These are phyloP conservation scores for Podospora fimiseda DNA, from an alignment of 495 filamentous ascomycete species.

Conservation along the genomic window DNA sequence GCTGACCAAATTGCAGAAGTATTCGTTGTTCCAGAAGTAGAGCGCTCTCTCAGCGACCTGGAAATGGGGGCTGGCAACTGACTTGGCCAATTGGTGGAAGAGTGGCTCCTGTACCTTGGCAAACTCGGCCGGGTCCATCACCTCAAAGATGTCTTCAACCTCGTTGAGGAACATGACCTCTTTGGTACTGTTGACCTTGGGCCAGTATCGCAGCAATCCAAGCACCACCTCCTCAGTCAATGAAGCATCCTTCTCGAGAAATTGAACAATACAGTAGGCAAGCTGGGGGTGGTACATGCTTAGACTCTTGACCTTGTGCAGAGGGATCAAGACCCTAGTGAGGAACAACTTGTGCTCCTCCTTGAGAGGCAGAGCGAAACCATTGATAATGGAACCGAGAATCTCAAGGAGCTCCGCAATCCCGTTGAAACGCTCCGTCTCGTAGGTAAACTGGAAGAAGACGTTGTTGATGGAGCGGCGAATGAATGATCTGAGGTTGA, in stretches of 20 bases:
- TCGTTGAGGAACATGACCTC: constrained; percentile 99
- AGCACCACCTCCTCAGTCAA: constrained; percentile 98
- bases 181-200: constrained; percentile 98
- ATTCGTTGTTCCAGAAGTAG: constrained; percentile 99
- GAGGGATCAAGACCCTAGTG: constrained; percentile 81
- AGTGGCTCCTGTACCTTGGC: constrained; percentile 97
- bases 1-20: constrained; percentile 98
- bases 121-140: constrained; percentile 98
- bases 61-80: constrained; percentile 97
- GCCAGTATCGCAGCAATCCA: constrained; percentile 93
- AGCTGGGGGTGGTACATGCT: constrained; percentile 99
- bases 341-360: constrained; percentile 99
- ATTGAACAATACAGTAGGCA: constrained; percentile 98
- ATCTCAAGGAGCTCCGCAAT: constrained; percentile 97
- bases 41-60: constrained; percentile 96
- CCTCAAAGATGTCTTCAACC: constrained; percentile 99
- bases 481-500: constrained; percentile 96
- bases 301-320: constrained; percentile 97
- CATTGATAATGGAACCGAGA: constrained; percentile 97
- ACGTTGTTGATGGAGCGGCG: constrained; percentile 99
- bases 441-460: constrained; percentile 99
- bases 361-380: constrained; percentile 93
- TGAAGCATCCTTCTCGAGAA: constrained; percentile 95
- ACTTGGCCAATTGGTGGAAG: constrained; percentile 95
- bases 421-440: constrained; percentile 97